Conservation (phyloP, 225 moss, liverwort and hornwort species). For the Straminergon stramineum region DNA sequence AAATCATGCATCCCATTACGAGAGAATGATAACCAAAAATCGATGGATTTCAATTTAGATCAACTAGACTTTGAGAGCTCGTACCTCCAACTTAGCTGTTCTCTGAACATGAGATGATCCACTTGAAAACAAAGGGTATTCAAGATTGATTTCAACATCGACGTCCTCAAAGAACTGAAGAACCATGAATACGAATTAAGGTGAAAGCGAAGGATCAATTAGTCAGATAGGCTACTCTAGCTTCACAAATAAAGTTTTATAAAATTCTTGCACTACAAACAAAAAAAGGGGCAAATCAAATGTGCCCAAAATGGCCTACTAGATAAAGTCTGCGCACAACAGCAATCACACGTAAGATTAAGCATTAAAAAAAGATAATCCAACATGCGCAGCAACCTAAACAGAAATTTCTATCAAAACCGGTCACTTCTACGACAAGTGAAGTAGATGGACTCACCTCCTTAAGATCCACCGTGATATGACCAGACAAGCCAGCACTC, state of each 20-base stretch:
- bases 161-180: slow-evolving; percentile 64
- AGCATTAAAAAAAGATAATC: background rate
- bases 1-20: background rate
- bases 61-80: background rate
- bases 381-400: background rate
- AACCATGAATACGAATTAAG: background rate
- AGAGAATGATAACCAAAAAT: background rate
- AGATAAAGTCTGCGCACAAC: background rate
- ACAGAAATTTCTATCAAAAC: background rate
- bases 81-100: slow-evolving; percentile 65
- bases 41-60: background rate
- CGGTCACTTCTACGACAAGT: background rate
- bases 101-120: slow-evolving; percentile 31
- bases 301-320: background rate
- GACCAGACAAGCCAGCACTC: slow-evolving; percentile 76
- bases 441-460: slow-evolving; percentile 39
- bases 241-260: background rate
- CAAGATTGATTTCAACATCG: slow-evolving; percentile 65
- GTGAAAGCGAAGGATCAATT: background rate
- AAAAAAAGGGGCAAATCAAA: background rate
- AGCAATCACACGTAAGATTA: background rate
- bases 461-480: slow-evolving; percentile 73
- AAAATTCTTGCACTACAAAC: background rate
- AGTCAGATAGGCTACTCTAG: background rate
- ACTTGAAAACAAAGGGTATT: slow-evolving; percentile 70